Conservation (phyloP, 192 early-diverging fungal genomes). For the Backusella morwellensis region DNA sequence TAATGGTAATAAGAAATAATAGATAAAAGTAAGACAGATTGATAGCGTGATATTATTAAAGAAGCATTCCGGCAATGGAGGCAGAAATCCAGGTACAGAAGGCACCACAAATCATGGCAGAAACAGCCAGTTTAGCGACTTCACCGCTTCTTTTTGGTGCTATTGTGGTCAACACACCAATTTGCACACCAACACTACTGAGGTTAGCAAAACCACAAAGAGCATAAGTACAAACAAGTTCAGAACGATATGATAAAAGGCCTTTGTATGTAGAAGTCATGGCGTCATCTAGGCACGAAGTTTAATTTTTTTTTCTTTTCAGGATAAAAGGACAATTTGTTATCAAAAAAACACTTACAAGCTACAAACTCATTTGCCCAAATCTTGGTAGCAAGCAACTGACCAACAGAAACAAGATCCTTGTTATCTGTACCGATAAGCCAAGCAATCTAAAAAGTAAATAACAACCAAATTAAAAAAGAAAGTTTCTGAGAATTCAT, state of each 20-base stretch:
- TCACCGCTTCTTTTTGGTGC: conserved; percentile 70
- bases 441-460: conserved; percentile 50
- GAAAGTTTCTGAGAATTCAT: background rate
- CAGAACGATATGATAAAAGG: conserved; percentile 45
- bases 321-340: background rate
- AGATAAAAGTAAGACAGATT: background rate
- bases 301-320: background rate
- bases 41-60: background rate
- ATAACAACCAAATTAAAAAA: conserved; percentile 1
- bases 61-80: conserved; percentile 74
- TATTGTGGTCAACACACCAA: conserved; percentile 71
- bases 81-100: conserved; percentile 79
- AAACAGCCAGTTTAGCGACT: conserved; percentile 69
- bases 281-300: background rate
- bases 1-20: background rate
- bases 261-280: conserved; percentile 26
- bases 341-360: conserved; percentile 40
- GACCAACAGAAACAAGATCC: conserved; percentile 54
- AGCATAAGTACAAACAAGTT: conserved; percentile 68
- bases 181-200: conserved; percentile 80
- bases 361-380: conserved; percentile 88
- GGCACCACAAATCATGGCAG: conserved; percentile 79
- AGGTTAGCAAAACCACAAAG: conserved; percentile 88
- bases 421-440: conserved; percentile 43
- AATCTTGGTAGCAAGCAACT: conserved; percentile 71